These are phyloP conservation scores for Metschnikowia chrysomelidarum DNA, from an alignment of 805 yeast genomes.

Conservation along the genomic window DNA sequence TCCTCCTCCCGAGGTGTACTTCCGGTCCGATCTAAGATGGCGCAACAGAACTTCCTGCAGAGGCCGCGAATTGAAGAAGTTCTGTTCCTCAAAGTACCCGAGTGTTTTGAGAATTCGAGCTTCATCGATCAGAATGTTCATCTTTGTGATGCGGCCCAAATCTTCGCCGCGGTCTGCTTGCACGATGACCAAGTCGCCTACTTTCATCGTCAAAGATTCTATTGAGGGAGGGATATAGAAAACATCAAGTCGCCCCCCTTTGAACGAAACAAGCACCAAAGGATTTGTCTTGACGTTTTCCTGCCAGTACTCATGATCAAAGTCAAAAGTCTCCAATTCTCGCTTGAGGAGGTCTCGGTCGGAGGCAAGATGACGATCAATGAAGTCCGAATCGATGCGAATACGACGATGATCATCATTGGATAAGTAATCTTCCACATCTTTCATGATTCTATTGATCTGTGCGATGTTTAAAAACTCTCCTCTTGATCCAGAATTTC, in stretches of 20 bases:
- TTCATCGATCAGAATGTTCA: constrained; percentile 59
- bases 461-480: too few relatives aligned
- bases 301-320: too few relatives aligned
- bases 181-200: constrained; percentile 73
- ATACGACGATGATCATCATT: too few relatives aligned
- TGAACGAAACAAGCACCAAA: constrained; percentile 56
- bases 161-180: constrained; percentile 84
- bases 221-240: constrained; percentile 53
- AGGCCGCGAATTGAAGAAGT: constrained; percentile 41
- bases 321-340: too few relatives aligned
- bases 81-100: constrained; percentile 71
- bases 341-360: too few relatives aligned
- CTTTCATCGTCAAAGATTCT: constrained; percentile 35
- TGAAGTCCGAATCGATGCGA: too few relatives aligned
- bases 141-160: constrained; percentile 61
- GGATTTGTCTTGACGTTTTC: too few relatives aligned
- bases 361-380: too few relatives aligned
- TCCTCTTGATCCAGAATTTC: too few relatives aligned
- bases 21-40: neutral
- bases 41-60: too few relatives aligned
- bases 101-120: constrained; percentile 64
- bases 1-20: neutral
- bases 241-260: constrained; percentile 77
- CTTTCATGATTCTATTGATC: too few relatives aligned
- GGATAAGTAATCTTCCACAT: too few relatives aligned